Evolutionary conservation across 1,284 basidiomycete species (phyloP), one percentile per base, ranked within the genome.

Genomic region (Marasmius oreades): DNA sequence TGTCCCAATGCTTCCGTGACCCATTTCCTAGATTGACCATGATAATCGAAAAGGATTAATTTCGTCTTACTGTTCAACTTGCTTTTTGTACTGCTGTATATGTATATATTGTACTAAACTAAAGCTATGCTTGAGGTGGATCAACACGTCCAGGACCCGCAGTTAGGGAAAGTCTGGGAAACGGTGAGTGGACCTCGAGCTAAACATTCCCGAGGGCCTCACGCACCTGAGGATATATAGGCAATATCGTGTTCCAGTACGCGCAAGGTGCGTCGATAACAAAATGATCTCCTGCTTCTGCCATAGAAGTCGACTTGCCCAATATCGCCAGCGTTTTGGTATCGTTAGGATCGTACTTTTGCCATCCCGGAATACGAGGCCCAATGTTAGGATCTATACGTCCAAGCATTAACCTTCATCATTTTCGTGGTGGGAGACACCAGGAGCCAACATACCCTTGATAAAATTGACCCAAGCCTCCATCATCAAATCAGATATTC

Each of bases 401-500:
- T 2, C 16, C 14, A 33, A 7, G 50, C 11, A 33, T 11, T 11
- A 51, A 50, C n/a, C 10, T 14, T 18, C n/a, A 33, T 11, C 14
- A 37, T 24, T n/a, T 45, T n/a, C 43, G 23, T 3, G 23, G 11
- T 11, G 23, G 22, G 43, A 10, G 23, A 45, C 11, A 24, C 14
- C n/a, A 18, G 34, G 14, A 43, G 6, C 6, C 8, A 12, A 33
- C 43, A 16, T n/a, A 75, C 75, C 69, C 67, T 77, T 77, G 59
- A 77, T 68, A 59, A 77, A 77, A 61, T 77, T 76, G 10, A 73
- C 73, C 76, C 76, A 77, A 5, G 74, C 76, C 18, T 69, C 70
- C 12, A 77, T 73, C 73, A 77, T 75, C 53, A 74, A 62, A 59
- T 74, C 69, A 11, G 74, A 77, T 8, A 77, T 66, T 7, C 59